These are phyloP conservation scores for Dalbergia cochinchinensis DNA, from an alignment of 306 rosid species.

Conservation along the genomic window DNA sequence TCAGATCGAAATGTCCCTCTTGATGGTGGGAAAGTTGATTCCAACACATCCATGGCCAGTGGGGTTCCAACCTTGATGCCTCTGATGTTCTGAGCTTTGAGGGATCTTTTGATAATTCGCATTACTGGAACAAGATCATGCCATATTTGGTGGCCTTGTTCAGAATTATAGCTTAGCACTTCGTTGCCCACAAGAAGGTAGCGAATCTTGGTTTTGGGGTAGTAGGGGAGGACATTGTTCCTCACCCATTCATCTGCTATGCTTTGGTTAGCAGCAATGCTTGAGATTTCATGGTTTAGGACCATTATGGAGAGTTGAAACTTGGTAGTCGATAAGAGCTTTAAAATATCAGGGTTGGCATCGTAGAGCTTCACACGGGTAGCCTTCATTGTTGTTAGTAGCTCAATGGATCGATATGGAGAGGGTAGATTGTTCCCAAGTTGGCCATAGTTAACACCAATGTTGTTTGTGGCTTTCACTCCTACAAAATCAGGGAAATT, in stretches of 20 bases:
- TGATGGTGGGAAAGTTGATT: slow-evolving; percentile 76
- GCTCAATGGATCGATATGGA: slow-evolving; percentile 56
- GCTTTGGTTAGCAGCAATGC: slow-evolving; percentile 65
- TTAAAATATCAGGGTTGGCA: slow-evolving; percentile 69
- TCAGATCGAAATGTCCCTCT: slow-evolving; percentile 56
- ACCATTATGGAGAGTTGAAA: slow-evolving; percentile 81
- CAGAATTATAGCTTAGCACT: slow-evolving; percentile 66
- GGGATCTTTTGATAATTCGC: slow-evolving; percentile 61
- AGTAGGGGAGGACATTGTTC: slow-evolving; percentile 66
- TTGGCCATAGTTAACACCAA: slow-evolving; percentile 85
- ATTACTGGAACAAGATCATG: slow-evolving; percentile 79
- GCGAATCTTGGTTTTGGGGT: slow-evolving; percentile 66
- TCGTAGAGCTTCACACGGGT: slow-evolving; percentile 76
- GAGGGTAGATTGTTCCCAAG: slow-evolving; percentile 80
- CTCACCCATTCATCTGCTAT: slow-evolving; percentile 79
- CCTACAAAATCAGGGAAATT: slow-evolving; percentile 44
- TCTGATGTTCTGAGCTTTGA: slow-evolving; percentile 50
- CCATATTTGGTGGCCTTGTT: slow-evolving; percentile 65
- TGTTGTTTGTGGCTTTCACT: slow-evolving; percentile 58
- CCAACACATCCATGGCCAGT: slow-evolving; percentile 76
- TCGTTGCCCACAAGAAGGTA: slow-evolving; percentile 81
- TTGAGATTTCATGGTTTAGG: slow-evolving; percentile 68
- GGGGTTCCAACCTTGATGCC: slow-evolving; percentile 77
- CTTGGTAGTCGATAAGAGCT: slow-evolving; percentile 59
- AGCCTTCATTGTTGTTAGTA: slow-evolving; percentile 62